phyloP scores from a whole-genome alignment of 805 yeast genomes.

The Phaffomyces thermotolerans region DNA sequence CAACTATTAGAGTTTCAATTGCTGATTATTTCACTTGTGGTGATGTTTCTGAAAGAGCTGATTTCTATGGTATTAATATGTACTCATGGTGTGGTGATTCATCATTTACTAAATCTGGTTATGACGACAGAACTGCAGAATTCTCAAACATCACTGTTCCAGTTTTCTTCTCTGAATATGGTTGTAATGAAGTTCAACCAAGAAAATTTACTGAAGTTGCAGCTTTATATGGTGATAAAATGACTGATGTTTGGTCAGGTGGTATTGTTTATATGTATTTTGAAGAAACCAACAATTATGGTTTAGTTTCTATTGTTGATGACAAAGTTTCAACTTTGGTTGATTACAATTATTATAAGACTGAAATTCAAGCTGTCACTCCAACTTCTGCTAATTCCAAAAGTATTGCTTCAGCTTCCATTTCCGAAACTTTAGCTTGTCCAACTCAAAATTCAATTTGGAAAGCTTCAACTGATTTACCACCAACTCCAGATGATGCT shows the following conservation, averaged over 20 bases:
- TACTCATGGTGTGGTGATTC: constrained; percentile 83
- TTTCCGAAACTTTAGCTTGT: constrained; percentile 45
- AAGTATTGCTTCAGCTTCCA: constrained; percentile 29
- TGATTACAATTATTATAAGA: constrained; percentile 58
- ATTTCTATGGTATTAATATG: constrained; percentile 84
- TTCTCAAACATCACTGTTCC: constrained; percentile 64
- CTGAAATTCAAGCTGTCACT: constrained; percentile 45
- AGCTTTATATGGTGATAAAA: constrained; percentile 52
- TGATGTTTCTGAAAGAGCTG: constrained; percentile 54
- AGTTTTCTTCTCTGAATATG: constrained; percentile 75
- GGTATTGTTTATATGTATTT: constrained; percentile 86
- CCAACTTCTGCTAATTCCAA: constrained; percentile 43
- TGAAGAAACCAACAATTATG: constrained; percentile 68
- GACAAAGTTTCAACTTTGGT: constrained; percentile 48
- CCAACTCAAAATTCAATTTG: constrained; percentile 52
- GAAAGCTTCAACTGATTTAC: constrained; percentile 61
- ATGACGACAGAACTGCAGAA: constrained; percentile 53
- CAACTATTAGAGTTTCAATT: constrained; percentile 52
- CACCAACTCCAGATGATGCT: constrained; percentile 68
- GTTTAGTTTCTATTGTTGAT: constrained; percentile 51
- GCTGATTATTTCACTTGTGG: constrained; percentile 80
- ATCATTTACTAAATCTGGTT: constrained; percentile 54
- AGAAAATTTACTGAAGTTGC: constrained; percentile 68
- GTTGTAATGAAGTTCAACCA: constrained; percentile 65
- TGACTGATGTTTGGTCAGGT: constrained; percentile 86